Base-by-base conservation (phyloP, 306 rosid genomes). In the Vachellia pachyceras region DNA sequence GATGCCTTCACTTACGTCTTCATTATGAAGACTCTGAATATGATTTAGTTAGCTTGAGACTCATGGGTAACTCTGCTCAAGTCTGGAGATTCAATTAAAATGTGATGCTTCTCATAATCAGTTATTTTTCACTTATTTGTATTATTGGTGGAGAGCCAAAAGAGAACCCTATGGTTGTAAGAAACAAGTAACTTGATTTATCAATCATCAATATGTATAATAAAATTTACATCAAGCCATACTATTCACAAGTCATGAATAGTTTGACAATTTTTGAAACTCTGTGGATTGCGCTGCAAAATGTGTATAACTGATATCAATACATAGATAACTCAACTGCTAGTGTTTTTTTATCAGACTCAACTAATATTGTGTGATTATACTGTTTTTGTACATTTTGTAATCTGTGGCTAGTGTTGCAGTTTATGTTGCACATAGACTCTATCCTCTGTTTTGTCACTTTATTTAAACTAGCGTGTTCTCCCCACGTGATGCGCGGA, bases 1-100 rank as follows among this genome's bases (percentile, higher is more conserved):
- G 93, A 90, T 77, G 98, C 97, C 49, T 94, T 91, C 68, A 61
- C 68, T 5, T 61, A 61, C 36, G 40, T 61, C n/a, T 61, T 61
- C 36, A 61, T 61, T 29, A 13, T 61, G 68, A 61, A 61, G 68
- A 10, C 41, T 6, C 40, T 61, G 40, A 29, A 29, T 29, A 61
- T 61, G 68, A 29, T 29, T 29, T 9, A 57, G 35, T 61, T 10
- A 23, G 40, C 40, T 29, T 3, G n/a, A 61, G 68, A 11, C 41
- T 0, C 68, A 13, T 29, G 68, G 68, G 17, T 13, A 58, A 60
- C 18, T 25, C 67, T 8, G 41, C 68, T 61, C 5, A 40, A 29
- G 40, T 61, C 15, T 29, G 68, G 68, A 61, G 68, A 29, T 29
- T 11, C 40, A 61, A 10, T 22, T 58, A 25, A 23, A 22, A 20